Evolutionary conservation across 257 asterid species (phyloP), one percentile per base, ranked within the genome.

Genomic region (Phtheirospermum japonicum): DNA sequence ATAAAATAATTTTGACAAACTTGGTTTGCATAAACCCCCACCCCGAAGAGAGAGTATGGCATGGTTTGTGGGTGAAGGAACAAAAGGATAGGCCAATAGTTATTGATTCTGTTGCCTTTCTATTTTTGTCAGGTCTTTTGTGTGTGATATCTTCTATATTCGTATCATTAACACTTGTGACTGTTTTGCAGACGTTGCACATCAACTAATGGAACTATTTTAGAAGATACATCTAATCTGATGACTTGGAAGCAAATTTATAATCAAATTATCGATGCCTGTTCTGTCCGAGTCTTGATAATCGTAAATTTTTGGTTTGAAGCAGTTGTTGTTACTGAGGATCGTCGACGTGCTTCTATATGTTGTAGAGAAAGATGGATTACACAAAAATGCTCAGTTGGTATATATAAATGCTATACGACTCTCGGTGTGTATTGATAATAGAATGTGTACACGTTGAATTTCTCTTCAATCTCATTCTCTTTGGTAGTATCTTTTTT

Each of bases 121-220:
- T 42, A 13, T 10, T 11, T 12, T 14, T 14, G 13, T 10, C 4
- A 39, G 13, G 16, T 9, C 48, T 40, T 12, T 36, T 36, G 2
- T 36, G 42, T 4, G 42, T 36, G 28, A 23, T 23, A 23, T 23
- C 28, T 23, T 23, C 28, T 36, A 18, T 49, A 52, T 60, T 5
- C 30, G 9, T 37, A 14, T 3, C 4, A 9, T 8, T 14, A 33
- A 57, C 17, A 51, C 37, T 19, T 23, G 9, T 5, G 30, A n/a
- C 59, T 71, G 48, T 65, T 60, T 65, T 70, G 83, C 89, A 85
- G 94, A 85, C 70, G 79, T 85, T 64, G 94, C 89, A 1, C 81
- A 85, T 71, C 98, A 91, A 70, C 76, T 91, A 82, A 84, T 82
- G 94, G 98, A 91, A 65, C 81, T 90, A 18, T 73, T 82, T 23